Conservation (phyloP, 2,329 filamentous ascomycete species). For the Exserohilum rostratum region DNA sequence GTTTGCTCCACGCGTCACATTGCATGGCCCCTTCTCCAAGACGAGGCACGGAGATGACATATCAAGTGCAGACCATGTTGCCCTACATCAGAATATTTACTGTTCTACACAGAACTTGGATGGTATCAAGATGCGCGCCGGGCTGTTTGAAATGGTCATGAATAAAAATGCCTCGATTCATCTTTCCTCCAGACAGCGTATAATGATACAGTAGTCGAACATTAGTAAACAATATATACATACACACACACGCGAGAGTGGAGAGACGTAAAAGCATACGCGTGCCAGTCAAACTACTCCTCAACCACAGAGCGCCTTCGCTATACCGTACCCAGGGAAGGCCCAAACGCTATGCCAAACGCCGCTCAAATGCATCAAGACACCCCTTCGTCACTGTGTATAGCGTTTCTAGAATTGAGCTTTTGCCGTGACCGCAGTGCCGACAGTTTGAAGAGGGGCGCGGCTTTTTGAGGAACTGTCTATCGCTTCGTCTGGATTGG, state of each 20-base stretch:
- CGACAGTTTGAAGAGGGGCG: not conserved
- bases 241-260: slow-evolving; percentile 21
- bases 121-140: not conserved
- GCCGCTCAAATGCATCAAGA: slow-evolving; percentile 28
- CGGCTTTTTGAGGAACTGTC: not conserved
- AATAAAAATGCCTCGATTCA: not conserved
- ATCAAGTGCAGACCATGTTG: too few relatives aligned
- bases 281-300: slow-evolving; percentile 5
- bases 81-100: too few relatives aligned
- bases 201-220: slow-evolving; percentile 27
- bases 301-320: slow-evolving; percentile 11
- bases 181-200: not conserved
- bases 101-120: not conserved
- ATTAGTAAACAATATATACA: slow-evolving; percentile 11
- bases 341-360: slow-evolving; percentile 33
- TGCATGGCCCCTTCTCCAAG: too few relatives aligned
- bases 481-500: not conserved
- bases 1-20: not conserved
- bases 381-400: not conserved
- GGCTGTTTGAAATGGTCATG: not conserved
- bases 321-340: slow-evolving; percentile 10
- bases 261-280: slow-evolving; percentile 21
- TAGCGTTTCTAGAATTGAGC: not conserved
- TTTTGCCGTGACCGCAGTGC: not conserved
- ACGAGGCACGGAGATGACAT: too few relatives aligned